phyloP scores from a whole-genome alignment of 352 stramenopile genomes.

The Phytopythium cucurbitacearum region DNA sequence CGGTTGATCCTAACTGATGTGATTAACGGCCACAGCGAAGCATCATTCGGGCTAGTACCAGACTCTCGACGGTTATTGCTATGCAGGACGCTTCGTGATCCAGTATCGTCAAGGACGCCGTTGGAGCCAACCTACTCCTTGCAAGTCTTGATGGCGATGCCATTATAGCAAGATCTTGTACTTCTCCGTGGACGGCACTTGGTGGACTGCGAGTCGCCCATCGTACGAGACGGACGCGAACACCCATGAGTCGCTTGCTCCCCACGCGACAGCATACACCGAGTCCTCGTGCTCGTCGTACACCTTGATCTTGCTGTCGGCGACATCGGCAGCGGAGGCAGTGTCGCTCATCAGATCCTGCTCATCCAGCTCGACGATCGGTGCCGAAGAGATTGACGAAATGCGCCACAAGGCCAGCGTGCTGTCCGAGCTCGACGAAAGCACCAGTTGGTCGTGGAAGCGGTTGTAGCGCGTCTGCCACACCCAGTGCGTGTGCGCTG shows the following conservation, averaged over 20 bases:
- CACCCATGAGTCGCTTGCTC: constrained; percentile 93
- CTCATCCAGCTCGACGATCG: constrained; percentile 92
- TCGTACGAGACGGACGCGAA: constrained; percentile 95
- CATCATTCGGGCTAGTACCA: too few relatives aligned
- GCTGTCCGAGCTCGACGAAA: constrained; percentile 91
- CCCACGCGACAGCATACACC: constrained; percentile 93
- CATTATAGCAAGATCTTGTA: constrained; percentile 98
- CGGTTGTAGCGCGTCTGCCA: constrained; percentile 94
- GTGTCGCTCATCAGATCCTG: constrained; percentile 65
- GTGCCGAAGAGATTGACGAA: constrained; percentile 94
- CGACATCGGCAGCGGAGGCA: constrained; percentile 48
- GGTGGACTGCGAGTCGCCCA: constrained; percentile 92
- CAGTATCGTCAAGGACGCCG: too few relatives aligned
- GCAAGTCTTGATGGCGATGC: too few relatives aligned
- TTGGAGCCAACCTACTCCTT: too few relatives aligned
- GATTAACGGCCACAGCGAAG: too few relatives aligned
- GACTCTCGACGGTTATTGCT: too few relatives aligned
- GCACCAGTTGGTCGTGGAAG: constrained; percentile 97
- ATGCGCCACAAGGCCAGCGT: constrained; percentile 95
- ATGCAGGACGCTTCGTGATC: too few relatives aligned
- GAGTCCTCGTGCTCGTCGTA: constrained; percentile 95
- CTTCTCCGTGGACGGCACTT: constrained; percentile 98
- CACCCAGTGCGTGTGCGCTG: constrained; percentile 93
- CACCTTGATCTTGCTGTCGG: constrained; percentile 69
- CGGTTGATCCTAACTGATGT: too few relatives aligned